phyloP scores from a whole-genome alignment of 2,329 filamentous ascomycete species.

The Arthroderma sp. region DNA sequence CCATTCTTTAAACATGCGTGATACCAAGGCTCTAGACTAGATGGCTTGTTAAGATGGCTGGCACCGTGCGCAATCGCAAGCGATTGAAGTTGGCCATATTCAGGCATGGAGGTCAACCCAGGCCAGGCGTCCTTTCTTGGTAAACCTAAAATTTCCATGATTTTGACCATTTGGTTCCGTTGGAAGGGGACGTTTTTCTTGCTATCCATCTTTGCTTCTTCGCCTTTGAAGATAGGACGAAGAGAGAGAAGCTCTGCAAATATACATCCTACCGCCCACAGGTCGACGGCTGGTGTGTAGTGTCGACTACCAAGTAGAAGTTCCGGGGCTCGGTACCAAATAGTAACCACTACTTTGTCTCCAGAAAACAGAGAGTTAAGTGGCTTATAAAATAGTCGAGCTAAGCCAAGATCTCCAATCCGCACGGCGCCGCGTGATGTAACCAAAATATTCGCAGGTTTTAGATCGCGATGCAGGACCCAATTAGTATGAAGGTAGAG shows the following conservation, averaged over 20 bases:
- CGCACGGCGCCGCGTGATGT: slow-evolving; percentile 81
- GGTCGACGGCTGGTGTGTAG: slow-evolving; percentile 91
- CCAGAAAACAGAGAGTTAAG: slow-evolving; percentile 82
- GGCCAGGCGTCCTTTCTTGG: slow-evolving; percentile 86
- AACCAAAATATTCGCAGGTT: slow-evolving; percentile 98
- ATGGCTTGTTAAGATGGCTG: slow-evolving; percentile 39
- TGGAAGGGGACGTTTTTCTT: slow-evolving; percentile 98
- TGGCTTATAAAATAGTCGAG: slow-evolving; percentile 86
- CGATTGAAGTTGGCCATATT: slow-evolving; percentile 58
- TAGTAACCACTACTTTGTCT: slow-evolving; percentile 96
- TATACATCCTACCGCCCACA: slow-evolving; percentile 97
- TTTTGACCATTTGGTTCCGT: slow-evolving; percentile 97
- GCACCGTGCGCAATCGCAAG: slow-evolving; percentile 31
- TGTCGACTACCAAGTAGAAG: slow-evolving; percentile 84
- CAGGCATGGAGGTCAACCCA: slow-evolving; percentile 69
- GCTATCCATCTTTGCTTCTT: slow-evolving; percentile 96
- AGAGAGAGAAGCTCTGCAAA: slow-evolving; percentile 87
- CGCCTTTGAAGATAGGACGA: slow-evolving; percentile 92
- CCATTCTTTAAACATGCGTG: slow-evolving; percentile 53
- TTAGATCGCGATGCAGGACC: slow-evolving; percentile 93
- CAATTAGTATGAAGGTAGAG: slow-evolving; percentile 93
- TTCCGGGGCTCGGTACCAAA: slow-evolving; percentile 96
- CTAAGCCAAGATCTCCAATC: slow-evolving; percentile 86
- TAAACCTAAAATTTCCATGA: slow-evolving; percentile 88
- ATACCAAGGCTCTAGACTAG: slow-evolving; percentile 67